These are phyloP conservation scores for Penicillium parvum DNA, from an alignment of 495 filamentous ascomycete genomes.

Conservation along the genomic window DNA sequence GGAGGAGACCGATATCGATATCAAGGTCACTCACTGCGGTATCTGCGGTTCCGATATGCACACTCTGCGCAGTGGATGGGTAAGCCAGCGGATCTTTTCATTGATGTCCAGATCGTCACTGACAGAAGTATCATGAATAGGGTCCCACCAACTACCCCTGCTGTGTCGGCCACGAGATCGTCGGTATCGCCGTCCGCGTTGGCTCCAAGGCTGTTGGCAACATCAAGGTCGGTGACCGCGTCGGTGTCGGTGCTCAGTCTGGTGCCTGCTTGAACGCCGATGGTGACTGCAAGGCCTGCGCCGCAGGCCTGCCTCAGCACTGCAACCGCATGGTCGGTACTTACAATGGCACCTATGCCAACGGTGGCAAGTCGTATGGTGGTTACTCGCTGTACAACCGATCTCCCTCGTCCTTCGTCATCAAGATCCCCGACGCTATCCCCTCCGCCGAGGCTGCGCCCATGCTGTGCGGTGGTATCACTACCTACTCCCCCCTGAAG, in stretches of 20 bases:
- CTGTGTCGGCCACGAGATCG: conserved; percentile 81
- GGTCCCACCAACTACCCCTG: conserved; percentile 62
- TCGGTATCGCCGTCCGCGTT: conserved; percentile 70
- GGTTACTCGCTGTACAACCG: conserved; percentile 73
- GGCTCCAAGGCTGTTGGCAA: conserved; percentile 56
- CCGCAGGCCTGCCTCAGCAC: conserved; percentile 57
- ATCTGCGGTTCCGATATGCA: conserved; percentile 62
- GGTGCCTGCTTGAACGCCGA: conserved; percentile 57
- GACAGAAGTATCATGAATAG: conserved; percentile 10
- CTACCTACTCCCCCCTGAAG: conserved; percentile 69
- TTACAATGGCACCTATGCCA: conserved; percentile 38
- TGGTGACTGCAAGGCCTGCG: conserved; percentile 65
- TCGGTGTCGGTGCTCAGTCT: conserved; percentile 82
- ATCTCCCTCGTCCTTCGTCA: conserved; percentile 63
- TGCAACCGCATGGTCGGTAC: conserved; percentile 56
- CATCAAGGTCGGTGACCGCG: conserved; percentile 77
- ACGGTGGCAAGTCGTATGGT: conserved; percentile 60
- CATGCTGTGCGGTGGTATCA: conserved; percentile 83
- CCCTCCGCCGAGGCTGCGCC: conserved; percentile 63
- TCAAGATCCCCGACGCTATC: conserved; percentile 71
- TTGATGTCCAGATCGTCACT: neutral
- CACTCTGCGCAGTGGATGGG: conserved; percentile 71
- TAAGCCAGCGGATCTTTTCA: conserved; percentile 9
- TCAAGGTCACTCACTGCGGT: conserved; percentile 43
- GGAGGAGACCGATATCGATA: conserved; percentile 71